Evolutionary conservation across 2,329 filamentous ascomycete genomes (phyloP), one percentile per base, ranked within the genome.

Genomic region (Aspergillus versicolor): DNA sequence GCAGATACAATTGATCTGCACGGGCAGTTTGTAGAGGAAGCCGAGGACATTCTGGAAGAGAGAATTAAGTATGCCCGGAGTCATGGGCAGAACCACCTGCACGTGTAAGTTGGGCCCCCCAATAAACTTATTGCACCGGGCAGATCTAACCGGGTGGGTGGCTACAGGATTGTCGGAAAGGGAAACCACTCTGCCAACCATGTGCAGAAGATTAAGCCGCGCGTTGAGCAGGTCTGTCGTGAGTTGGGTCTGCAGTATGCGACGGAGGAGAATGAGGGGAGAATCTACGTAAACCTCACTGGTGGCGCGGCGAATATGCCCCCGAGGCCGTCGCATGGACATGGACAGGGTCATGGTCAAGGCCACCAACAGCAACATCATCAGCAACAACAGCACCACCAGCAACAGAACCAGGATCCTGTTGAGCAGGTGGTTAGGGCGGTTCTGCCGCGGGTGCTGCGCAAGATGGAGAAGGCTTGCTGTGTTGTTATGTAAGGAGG

Each of bases 151-250:
- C 37, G 5, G 27, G 7, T 17, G n/a, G 17, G 12, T 5, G 11
- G 30, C 15, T 38, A 46, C 58, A 84, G 82, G 41, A 97, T 99
- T 68, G 93, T 97, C 30, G 94, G 94, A 69, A 96, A 93, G 76
- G 94, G 94, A 3, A 94, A 95, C 73, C 94, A 99, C 77, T 91
- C 87, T 50, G 79, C 77, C 9, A 84, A 87, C 63, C 89, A 94
- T 68, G 82, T 97, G 22, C 91, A 96, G 75, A 97, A 94, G 81
- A 87, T 99, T 75, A 97, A 96, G 78, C 94, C 94, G n/a, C 84
- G 90, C 60, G 91, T 97, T 43, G 92, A 97, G 77, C 83, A 90
- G 71, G 81, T 97, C 48, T 96, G 93, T 75, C 83, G 80, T 48
- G 89, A 97, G 72, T 76, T 96, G 44, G 91, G 92, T 0, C 80